These are phyloP conservation scores for Telopea speciosissima DNA, from an alignment of 177 flowering plant genomes.

Conservation along the genomic window DNA sequence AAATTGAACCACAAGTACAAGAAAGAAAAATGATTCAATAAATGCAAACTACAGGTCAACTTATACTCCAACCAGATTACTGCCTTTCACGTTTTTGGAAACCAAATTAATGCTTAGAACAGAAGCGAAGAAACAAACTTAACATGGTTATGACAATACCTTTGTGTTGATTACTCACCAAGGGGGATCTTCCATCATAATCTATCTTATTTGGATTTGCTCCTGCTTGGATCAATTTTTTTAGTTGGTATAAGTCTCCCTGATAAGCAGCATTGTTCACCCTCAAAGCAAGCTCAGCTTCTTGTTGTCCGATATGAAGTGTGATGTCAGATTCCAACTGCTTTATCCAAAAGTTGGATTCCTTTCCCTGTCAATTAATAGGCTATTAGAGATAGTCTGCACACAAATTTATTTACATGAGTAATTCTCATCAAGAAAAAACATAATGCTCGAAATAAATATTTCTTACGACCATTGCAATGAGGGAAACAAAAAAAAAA, in stretches of 20 bases:
- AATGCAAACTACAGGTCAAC: too few relatives aligned
- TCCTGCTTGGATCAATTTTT: slow-evolving; percentile 51
- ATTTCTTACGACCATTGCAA: too few relatives aligned
- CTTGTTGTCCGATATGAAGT: slow-evolving; percentile 48
- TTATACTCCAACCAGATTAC: too few relatives aligned
- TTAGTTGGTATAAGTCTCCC: slow-evolving; percentile 56
- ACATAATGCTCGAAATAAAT: too few relatives aligned
- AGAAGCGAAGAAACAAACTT: background rate
- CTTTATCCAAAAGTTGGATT: slow-evolving; percentile 35
- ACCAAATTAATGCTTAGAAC: too few relatives aligned
- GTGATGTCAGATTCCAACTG: slow-evolving; percentile 34
- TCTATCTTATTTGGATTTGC: slow-evolving; percentile 54
- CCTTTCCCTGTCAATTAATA: slow-evolving; percentile 43
- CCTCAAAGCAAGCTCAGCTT: slow-evolving; percentile 51
- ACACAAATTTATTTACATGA: too few relatives aligned
- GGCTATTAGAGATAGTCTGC: background rate
- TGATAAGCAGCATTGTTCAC: slow-evolving; percentile 40
- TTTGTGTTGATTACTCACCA: slow-evolving; percentile 35
- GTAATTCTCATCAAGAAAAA: too few relatives aligned
- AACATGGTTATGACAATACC: background rate
- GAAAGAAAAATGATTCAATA: too few relatives aligned
- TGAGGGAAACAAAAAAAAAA: too few relatives aligned
- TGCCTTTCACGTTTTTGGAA: too few relatives aligned
- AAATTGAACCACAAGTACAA: too few relatives aligned
- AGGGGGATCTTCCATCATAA: slow-evolving; percentile 68